Base-by-base conservation (phyloP, 306 rosid genomes). In the Casuarina glauca region DNA sequence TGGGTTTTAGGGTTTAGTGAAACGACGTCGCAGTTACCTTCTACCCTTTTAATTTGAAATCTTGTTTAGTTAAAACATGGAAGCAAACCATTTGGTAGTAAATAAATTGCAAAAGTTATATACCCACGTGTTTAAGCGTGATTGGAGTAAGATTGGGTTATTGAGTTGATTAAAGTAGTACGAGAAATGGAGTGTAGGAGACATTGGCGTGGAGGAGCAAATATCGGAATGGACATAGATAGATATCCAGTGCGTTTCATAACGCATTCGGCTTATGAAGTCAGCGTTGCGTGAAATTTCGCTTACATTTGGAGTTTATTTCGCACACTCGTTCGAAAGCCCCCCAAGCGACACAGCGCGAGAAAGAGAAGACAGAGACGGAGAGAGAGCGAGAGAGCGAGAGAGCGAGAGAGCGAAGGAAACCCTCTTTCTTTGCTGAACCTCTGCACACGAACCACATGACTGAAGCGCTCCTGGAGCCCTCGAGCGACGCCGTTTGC, bases 261-360 rank as follows among this genome's bases (percentile, higher is more conserved):
- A 7, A 35, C 1, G 32, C 32, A 26, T 26, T 26, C 32, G 32
- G 32, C 32, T 26, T 26, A 26, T 62, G 26, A 41, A 67, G 80
- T 79, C 70, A 78, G 78, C 82, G 79, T 38, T 67, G 67, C 81
- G 88, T 76, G 82, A 16, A 78, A 68, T 41, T 63, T 78, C 5
- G 44, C 55, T n/a, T 36, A 62, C 85, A 81, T 79, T 83, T 68
- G 70, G 82, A 79, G 82, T 73, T 51, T 75, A 84, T 74, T 87
- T 73, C 75, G 87, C 82, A 19, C 66, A 16, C 64, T 75, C 81
- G 88, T 87, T 83, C 89, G 87, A 82, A 87, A 80, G 74, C 64
- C 70, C 69, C 80, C 76, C 58, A 62, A 85, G 73, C 73, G 53
- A 13, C 71, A 66, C 77, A 80, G 80, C 70, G 43, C 66, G 77